Evolutionary conservation across 306 rosid species (phyloP).

Genomic region (Prunus mume): DNA sequence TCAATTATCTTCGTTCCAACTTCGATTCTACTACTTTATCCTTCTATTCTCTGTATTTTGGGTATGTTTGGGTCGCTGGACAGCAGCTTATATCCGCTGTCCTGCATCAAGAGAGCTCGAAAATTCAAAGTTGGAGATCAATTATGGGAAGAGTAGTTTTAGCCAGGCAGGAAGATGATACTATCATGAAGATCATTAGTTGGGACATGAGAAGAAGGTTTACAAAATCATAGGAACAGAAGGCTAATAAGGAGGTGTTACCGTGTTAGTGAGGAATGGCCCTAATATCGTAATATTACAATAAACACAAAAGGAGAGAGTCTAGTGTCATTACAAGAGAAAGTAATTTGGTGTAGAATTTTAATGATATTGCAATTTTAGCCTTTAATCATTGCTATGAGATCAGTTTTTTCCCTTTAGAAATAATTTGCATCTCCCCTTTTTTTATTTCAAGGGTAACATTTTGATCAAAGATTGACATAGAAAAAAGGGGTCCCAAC

Average conservation of each 20-base stretch:
- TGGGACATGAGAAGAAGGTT: background rate
- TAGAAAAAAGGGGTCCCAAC: background rate
- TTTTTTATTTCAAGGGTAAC: background rate
- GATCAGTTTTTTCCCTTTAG: too few relatives aligned
- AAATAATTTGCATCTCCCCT: background rate
- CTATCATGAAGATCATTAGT: background rate
- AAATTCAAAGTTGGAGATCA: background rate
- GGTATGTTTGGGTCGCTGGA: too few relatives aligned
- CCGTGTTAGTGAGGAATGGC: too few relatives aligned
- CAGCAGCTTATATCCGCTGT: too few relatives aligned
- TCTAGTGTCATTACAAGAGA: background rate
- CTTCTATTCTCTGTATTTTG: too few relatives aligned
- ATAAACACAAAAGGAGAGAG: background rate
- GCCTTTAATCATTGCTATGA: too few relatives aligned
- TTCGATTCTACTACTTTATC: too few relatives aligned
- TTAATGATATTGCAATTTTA: background rate
- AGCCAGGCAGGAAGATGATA: background rate
- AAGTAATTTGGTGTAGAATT: background rate
- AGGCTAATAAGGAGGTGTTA: too few relatives aligned
- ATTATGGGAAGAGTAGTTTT: background rate
- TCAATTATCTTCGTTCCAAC: too few relatives aligned
- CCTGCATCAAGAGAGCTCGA: background rate
- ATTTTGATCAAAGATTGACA: too few relatives aligned
- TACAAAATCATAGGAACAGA: background rate
- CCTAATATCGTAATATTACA: background rate